Evolutionary conservation across 2,329 filamentous ascomycete genomes (phyloP).

Genomic region (Sporothrix dimorphospora): DNA sequence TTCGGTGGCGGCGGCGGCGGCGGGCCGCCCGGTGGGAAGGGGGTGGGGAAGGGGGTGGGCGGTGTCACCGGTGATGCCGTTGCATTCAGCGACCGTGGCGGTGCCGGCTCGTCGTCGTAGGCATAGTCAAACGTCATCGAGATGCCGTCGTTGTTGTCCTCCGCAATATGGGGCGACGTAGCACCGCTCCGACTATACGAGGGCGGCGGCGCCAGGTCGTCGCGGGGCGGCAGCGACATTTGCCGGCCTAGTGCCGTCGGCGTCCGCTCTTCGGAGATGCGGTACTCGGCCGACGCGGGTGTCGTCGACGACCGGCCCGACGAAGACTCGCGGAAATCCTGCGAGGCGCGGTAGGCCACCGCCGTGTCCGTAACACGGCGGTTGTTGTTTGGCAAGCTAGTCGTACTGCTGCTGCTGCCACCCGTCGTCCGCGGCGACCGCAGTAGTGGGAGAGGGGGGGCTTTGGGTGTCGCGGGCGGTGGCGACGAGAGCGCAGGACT

Average conservation of each 20-base stretch:
- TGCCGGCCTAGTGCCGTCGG: conserved; percentile 34
- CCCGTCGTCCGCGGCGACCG: conserved; percentile 39
- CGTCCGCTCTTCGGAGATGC: conserved; percentile 36
- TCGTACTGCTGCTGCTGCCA: not conserved
- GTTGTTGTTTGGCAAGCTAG: not conserved
- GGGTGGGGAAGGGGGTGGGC: conserved; percentile 9
- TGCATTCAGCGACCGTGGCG: not conserved
- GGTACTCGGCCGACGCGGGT: conserved; percentile 9
- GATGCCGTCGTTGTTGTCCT: conserved; percentile 53
- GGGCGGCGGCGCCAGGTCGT: conserved; percentile 2
- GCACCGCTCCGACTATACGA: conserved; percentile 7
- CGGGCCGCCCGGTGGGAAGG: conserved; percentile 23
- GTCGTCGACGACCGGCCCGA: conserved; percentile 17
- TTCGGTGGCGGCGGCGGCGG: conserved; percentile 41
- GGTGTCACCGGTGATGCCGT: conserved; percentile 7
- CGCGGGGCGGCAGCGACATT: conserved; percentile 7
- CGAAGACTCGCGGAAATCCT: conserved; percentile 14
- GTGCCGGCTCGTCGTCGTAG: conserved; percentile 40
- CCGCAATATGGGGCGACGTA: conserved; percentile 34
- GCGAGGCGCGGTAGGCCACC: conserved; percentile 28
- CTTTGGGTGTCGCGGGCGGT: conserved; percentile 37
- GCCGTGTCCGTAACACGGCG: conserved; percentile 26
- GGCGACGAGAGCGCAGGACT: conserved; percentile 33
- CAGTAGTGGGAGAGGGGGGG: conserved; percentile 36
- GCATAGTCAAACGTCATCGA: conserved; percentile 72